These are phyloP conservation scores for Oryza meyeriana DNA, from an alignment of 176 grass and related monocot genomes.

Conservation along the genomic window DNA sequence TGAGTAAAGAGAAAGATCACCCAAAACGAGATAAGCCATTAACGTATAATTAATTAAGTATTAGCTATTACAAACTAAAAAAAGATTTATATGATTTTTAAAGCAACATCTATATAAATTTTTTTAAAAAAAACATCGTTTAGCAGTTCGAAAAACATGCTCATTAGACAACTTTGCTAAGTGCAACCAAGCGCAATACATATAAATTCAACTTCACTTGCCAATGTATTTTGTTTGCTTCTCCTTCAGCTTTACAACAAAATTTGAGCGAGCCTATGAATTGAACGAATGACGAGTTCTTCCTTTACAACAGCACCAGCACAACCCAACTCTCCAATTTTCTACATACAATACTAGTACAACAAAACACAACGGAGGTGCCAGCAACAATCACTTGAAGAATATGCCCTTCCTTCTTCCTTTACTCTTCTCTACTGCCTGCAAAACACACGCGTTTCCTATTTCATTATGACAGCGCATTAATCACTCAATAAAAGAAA, in stretches of 20 bases:
- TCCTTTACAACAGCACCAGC: neutral
- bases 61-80: no score
- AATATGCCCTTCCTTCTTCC: conserved; percentile 78
- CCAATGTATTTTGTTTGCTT: neutral
- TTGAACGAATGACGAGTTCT: neutral
- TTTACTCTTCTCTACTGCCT: conserved; percentile 92
- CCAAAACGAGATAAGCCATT: no score
- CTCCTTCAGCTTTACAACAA: neutral
- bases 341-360: neutral
- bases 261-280: neutral
- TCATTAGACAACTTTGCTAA: no score
- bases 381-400: conserved; percentile 61
- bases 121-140: no score
- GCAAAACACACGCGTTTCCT: neutral
- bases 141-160: no score
- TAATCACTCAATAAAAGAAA: neutral
- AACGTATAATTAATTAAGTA: no score
- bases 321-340: neutral
- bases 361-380: neutral
- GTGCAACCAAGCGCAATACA: neutral
- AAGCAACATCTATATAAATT: no score
- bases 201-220: neutral
- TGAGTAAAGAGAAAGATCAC: no score
- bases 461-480: neutral
- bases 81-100: no score